These are phyloP conservation scores for Syzygium grande DNA, from an alignment of 345 rosid genomes.

Conservation along the genomic window DNA sequence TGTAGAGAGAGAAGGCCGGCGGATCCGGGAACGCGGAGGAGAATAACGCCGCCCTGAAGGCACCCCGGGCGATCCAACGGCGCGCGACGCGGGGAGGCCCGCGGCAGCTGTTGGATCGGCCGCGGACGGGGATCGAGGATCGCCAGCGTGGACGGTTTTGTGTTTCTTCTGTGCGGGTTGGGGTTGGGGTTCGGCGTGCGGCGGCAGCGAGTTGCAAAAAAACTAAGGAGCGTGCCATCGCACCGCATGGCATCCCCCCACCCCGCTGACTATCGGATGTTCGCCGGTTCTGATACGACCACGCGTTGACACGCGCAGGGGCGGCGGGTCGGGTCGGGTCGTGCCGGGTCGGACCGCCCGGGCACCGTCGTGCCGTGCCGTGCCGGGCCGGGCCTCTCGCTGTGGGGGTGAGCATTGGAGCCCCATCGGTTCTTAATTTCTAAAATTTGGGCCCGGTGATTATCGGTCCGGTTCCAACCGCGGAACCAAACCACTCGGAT, in stretches of 20 bases:
- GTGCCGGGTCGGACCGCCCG: fast-evolving
- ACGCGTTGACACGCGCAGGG: not conserved
- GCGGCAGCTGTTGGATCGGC: not conserved
- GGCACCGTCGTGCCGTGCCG: too few relatives aligned
- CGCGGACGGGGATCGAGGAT: slow-evolving; percentile 5
- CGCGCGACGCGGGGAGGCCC: not conserved
- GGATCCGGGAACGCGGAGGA: not conserved
- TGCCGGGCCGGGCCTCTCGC: not conserved
- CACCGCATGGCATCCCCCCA: too few relatives aligned
- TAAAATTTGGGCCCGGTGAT: too few relatives aligned
- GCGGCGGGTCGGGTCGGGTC: not conserved
- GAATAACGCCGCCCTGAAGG: not conserved
- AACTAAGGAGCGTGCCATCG: too few relatives aligned
- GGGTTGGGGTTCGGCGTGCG: too few relatives aligned
- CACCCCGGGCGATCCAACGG: not conserved
- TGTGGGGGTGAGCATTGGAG: not conserved
- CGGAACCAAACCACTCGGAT: too few relatives aligned
- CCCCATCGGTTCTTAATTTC: too few relatives aligned
- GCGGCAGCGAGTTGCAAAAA: not conserved
- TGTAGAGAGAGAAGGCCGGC: not conserved
- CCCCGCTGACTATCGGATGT: not conserved
- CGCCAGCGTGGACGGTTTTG: slow-evolving; percentile 23
- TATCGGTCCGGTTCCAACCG: too few relatives aligned
- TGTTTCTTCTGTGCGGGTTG: slow-evolving; percentile 16
- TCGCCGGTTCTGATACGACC: not conserved